Evolutionary conservation across 2,329 filamentous ascomycete genomes (phyloP).

Genomic region (Calonectria naviculata): DNA sequence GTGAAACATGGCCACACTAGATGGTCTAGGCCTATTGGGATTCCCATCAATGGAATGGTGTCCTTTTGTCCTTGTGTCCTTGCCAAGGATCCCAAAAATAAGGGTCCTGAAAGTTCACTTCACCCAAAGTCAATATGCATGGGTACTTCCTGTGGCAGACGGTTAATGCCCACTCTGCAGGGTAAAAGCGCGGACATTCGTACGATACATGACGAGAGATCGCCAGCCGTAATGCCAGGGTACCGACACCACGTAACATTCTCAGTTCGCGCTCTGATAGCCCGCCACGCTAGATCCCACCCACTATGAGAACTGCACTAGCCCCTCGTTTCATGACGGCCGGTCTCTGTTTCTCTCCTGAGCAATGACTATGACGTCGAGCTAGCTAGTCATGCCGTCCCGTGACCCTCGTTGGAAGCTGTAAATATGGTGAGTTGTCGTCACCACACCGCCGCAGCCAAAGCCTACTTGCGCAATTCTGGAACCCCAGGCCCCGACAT

Average conservation of each 20-base stretch:
- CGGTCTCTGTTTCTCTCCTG: background rate
- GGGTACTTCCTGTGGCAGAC: background rate
- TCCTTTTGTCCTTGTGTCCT: background rate
- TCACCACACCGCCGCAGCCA: background rate
- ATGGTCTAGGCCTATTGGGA: background rate
- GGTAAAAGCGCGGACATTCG: background rate
- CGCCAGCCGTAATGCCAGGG: background rate
- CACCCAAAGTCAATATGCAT: background rate
- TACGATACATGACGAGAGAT: conserved; percentile 7
- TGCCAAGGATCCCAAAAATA: background rate
- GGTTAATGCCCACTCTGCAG: background rate
- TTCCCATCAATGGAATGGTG: background rate
- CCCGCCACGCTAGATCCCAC: conserved; percentile 5
- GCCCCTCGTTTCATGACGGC: background rate
- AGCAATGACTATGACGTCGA: background rate
- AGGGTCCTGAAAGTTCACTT: background rate
- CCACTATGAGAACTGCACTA: conserved; percentile 14
- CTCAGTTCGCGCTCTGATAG: conserved; percentile 13
- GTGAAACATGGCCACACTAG: background rate
- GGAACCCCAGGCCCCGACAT: background rate
- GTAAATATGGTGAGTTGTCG: background rate
- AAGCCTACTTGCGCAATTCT: background rate
- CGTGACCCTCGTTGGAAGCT: too few relatives aligned
- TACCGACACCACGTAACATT: conserved; percentile 8
- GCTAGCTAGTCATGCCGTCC: background rate